Percentiles rank a stretch among this genome's conserved stretches.
These are phyloP conservation scores for Globisporangium perplexum DNA, from an alignment of 352 stramenopile species.

Conservation along the genomic window DNA sequence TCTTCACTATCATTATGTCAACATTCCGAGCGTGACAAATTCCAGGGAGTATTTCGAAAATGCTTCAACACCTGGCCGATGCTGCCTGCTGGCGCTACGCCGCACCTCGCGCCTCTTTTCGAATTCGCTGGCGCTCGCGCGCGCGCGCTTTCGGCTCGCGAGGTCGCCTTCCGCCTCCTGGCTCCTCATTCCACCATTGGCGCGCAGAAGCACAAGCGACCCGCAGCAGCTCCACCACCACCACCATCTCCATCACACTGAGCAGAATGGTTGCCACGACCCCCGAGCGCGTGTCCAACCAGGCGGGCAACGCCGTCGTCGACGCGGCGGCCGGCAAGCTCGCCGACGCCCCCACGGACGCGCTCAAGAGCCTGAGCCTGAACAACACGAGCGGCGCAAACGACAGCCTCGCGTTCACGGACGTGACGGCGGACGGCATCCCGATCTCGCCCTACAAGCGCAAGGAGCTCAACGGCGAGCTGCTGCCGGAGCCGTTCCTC, in stretches of 20 bases:
- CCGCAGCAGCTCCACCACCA: not conserved
- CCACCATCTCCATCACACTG: not conserved
- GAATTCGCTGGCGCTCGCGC: conserved; percentile 9
- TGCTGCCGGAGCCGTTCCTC: conserved; percentile 90
- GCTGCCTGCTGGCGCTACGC: not conserved
- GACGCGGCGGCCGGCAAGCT: conserved; percentile 21
- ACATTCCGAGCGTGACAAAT: not conserved
- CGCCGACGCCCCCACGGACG: conserved; percentile 10
- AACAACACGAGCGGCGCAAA: conserved; percentile 4
- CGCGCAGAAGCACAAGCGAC: conserved; percentile 11
- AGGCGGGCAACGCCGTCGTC: conserved; percentile 8
- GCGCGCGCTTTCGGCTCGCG: conserved; percentile 11
- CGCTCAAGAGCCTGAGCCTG: conserved; percentile 7
- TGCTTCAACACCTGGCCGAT: too few species aligned
- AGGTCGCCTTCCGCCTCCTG: not conserved
- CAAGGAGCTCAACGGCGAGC: conserved; percentile 80
- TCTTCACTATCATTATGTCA: not conserved
- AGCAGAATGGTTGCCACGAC: conserved; percentile 31
- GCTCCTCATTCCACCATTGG: conserved; percentile 13
- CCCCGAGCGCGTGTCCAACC: conserved; percentile 4
- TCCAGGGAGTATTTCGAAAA: not conserved
- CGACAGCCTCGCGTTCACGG: conserved; percentile 17
- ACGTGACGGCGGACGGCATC: conserved; percentile 19
- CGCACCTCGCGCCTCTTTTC: conserved; percentile 12
- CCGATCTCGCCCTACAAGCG: conserved; percentile 83